Base-by-base conservation (phyloP, 768 basidiomycete species). In the Suillus brevipes region DNA sequence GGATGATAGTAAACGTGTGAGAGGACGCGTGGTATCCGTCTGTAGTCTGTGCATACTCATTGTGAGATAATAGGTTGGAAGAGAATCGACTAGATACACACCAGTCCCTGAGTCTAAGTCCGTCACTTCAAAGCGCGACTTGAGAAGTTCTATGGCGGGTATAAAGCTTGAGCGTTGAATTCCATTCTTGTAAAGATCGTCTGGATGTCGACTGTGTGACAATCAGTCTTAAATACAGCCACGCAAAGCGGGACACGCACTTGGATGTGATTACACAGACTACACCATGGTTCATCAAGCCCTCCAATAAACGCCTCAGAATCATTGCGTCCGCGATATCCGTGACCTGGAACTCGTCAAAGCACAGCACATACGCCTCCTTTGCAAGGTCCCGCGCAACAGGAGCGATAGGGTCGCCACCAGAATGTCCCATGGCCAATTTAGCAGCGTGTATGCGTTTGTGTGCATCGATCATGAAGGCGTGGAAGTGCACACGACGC, bases 251-350 rank as follows among this genome's bases (percentile, higher is more conserved):
- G 25, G 13, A 10, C n/a, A 76, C 93, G 72, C 65, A 97, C 97
- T 99, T 99, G 62, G 96, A 99, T 0, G 97, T 99, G 81, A 99
- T 92, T 31, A 99, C 90, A 72, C 89, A 94, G 56, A 99, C 88
- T 13, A 98, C 95, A 9, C 97, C 97, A 69, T 90, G 89, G 60
- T 88, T 88, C 60, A 95, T 81, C 69, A 99, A 78, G n/a, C 84
- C 82, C 75, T 98, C 96, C 56, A 99, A 80, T 23, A 99, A 81
- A 58, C 95, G 87, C 47, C 96, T 83, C 34, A 99, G 84, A 67
- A 99, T 96, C 97, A 99, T 99, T 18, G 97, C 97, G 69, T 97
- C 95, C 25, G 92, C 95, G 66, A 99, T 98, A 78, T 98, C 97
- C 18, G 97, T 98, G 8, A 97, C 95, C 85, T 99, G 97, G 73